Evolutionary conservation across 148 eudicot species (phyloP).

Genomic region (Tetragonia tetragonoides): DNA sequence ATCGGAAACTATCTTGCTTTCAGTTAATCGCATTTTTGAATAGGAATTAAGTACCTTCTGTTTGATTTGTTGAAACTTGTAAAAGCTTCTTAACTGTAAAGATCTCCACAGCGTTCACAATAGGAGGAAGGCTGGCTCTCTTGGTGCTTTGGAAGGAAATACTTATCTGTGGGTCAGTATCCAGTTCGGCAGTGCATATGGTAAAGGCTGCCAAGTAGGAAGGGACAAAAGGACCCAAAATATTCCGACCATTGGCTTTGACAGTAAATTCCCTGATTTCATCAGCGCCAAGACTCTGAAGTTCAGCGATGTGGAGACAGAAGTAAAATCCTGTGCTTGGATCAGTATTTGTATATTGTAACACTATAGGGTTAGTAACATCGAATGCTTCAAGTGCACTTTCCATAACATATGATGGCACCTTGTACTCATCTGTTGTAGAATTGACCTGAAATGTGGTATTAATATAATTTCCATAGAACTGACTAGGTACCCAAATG

Average conservation of each 20-base stretch:
- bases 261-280: conserved; percentile 34
- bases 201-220: conserved; percentile 5
- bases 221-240: conserved; percentile 12
- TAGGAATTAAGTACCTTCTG: conserved; percentile 15
- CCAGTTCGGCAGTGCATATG: neutral
- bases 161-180: neutral
- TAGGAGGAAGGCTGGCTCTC: conserved; percentile 31
- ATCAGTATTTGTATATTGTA: neutral
- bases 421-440: neutral
- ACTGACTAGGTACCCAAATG: conserved; percentile 31
- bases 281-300: conserved; percentile 12
- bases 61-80: conserved; percentile 11
- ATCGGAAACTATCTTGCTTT: neutral
- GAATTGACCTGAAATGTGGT: conserved; percentile 3
- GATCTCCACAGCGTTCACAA: conserved; percentile 32
- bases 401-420: conserved; percentile 31
- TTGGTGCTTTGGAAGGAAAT: conserved; percentile 10
- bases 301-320: conserved; percentile 44
- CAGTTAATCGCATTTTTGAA: neutral
- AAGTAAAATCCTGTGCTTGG: conserved; percentile 12
- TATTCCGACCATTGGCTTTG: conserved; percentile 16
- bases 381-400: conserved; percentile 20
- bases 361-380: neutral
- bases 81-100: conserved; percentile 11
- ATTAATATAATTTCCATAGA: neutral